phyloP scores from a whole-genome alignment of 768 basidiomycete genomes.

The Macrolepiota fuliginosa region DNA sequence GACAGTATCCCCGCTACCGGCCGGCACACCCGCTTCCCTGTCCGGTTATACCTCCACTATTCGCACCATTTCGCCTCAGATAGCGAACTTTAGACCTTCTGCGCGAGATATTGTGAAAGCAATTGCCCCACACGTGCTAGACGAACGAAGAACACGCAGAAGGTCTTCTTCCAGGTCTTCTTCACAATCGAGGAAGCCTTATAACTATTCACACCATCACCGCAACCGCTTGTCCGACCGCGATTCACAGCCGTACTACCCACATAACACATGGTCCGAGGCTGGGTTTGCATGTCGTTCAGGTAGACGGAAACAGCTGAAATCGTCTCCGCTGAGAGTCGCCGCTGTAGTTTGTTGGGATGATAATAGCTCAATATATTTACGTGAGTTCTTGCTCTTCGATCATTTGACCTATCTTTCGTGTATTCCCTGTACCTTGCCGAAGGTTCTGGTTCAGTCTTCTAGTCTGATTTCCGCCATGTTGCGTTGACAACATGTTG shows the following conservation, averaged over 20 bases:
- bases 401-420: too few species aligned
- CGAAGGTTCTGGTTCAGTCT: not conserved
- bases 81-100: slow-evolving; percentile 33
- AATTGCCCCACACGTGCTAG: slow-evolving; percentile 45
- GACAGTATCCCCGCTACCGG: not conserved
- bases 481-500: not conserved
- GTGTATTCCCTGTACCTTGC: not conserved
- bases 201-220: not conserved
- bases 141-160: slow-evolving; percentile 26
- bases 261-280: not conserved
- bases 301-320: not conserved
- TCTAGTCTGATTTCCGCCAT: not conserved
- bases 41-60: slow-evolving; percentile 6
- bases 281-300: not conserved
- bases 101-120: slow-evolving; percentile 40
- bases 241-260: not conserved
- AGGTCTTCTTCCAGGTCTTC: not conserved
- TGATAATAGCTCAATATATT: not conserved
- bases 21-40: not conserved
- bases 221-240: not conserved
- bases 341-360: slow-evolving; percentile 3
- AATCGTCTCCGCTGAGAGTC: slow-evolving; percentile 5
- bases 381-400: not conserved
- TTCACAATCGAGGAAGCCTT: not conserved
- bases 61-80: slow-evolving; percentile 7